Evolutionary conservation across 306 rosid genomes (phyloP).

Genomic region (Nissolia schottii): DNA sequence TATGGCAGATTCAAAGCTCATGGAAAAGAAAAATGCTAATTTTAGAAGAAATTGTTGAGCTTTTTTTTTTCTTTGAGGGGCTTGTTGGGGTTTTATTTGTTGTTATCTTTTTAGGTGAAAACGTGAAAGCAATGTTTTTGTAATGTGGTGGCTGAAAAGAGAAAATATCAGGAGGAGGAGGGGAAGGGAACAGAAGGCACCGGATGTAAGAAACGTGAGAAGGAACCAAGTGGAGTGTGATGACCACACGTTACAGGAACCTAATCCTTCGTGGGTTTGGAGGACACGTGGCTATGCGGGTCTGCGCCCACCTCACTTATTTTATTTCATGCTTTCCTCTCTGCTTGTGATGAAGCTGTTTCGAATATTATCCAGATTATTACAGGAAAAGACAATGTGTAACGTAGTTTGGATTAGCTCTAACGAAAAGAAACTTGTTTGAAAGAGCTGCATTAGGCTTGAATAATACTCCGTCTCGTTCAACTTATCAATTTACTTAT

Average conservation of each 20-base stretch:
- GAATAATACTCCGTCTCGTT: too few species aligned
- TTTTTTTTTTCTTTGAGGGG: too few species aligned
- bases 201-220: conserved; percentile 20
- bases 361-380: neutral
- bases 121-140: neutral
- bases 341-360: neutral
- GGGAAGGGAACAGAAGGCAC: too few species aligned
- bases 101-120: conserved; percentile 10
- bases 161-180: conserved; percentile 33
- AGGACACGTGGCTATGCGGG: conserved; percentile 58
- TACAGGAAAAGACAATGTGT: neutral
- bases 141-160: conserved; percentile 7
- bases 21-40: neutral
- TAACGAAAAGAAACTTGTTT: neutral
- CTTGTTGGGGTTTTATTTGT: conserved; percentile 9
- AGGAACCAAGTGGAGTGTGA: conserved; percentile 52
- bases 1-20: neutral
- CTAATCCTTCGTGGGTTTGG: conserved; percentile 40
- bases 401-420: neutral
- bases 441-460: too few species aligned
- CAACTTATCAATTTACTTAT: too few species aligned
- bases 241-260: conserved; percentile 88
- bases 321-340: neutral
- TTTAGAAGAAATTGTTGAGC: neutral
- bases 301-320: conserved; percentile 28